Percentiles rank a stretch among this genome's conserved stretches.
phyloP scores from a whole-genome alignment of 2,329 filamentous ascomycete species.

The Pyrenochaeta sp. region DNA sequence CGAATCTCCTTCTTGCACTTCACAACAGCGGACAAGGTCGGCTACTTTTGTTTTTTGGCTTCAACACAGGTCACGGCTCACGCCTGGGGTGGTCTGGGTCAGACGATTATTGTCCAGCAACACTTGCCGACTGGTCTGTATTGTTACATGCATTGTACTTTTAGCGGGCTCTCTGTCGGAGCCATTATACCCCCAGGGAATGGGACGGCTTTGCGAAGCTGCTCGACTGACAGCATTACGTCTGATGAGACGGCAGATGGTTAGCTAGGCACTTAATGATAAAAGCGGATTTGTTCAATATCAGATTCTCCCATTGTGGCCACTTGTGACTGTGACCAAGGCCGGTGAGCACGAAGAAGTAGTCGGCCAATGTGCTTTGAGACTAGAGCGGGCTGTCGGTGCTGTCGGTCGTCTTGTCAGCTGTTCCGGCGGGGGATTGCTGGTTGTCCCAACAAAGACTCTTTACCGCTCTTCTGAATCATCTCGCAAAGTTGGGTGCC shows the following conservation, averaged over 20 bases:
- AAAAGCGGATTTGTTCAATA: constrained; percentile 41
- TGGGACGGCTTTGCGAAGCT: constrained; percentile 30
- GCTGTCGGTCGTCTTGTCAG: constrained; percentile 26
- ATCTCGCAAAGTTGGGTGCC: constrained; percentile 32
- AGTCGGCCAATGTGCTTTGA: constrained; percentile 13
- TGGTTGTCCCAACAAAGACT: constrained; percentile 42
- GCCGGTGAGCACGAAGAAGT: constrained; percentile 23
- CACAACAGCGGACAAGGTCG: constrained; percentile 35
- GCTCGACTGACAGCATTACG: constrained; percentile 40
- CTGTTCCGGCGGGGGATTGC: constrained; percentile 23
- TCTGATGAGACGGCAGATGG: constrained; percentile 40
- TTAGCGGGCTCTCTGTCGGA: constrained; percentile 40
- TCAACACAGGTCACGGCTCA: constrained; percentile 47
- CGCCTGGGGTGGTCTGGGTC: constrained; percentile 43
- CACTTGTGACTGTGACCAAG: constrained; percentile 17
- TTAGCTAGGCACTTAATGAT: constrained; percentile 46
- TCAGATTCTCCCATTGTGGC: background rate
- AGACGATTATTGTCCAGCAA: constrained; percentile 27
- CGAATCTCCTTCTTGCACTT: constrained; percentile 47
- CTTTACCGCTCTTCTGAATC: constrained; percentile 52
- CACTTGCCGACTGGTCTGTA: constrained; percentile 45
- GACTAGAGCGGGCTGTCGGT: constrained; percentile 15
- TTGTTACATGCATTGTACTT: constrained; percentile 53
- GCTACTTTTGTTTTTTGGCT: constrained; percentile 37
- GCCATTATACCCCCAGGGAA: constrained; percentile 47